Conservation (phyloP, 495 filamentous ascomycete species). For the Tuber borchii region DNA sequence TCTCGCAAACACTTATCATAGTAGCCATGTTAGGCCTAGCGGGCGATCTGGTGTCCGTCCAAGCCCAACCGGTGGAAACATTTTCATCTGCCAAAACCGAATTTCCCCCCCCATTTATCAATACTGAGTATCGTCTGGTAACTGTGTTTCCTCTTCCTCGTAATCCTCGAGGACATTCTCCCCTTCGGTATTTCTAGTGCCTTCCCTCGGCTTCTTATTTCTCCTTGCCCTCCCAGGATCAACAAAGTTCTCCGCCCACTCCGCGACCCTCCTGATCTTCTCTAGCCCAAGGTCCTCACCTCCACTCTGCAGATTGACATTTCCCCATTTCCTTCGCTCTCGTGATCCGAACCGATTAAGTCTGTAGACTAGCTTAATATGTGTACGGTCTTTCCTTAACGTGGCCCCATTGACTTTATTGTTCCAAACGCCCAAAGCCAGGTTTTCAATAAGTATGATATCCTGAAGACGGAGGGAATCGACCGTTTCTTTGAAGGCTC, state of each 20-base stretch:
- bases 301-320: conserved; percentile 40
- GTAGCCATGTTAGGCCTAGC: background rate
- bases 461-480: conserved; percentile 32
- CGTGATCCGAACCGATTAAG: conserved; percentile 19
- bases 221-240: conserved; percentile 45
- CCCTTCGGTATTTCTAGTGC: background rate
- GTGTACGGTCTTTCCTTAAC: conserved; percentile 62
- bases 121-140: conserved; percentile 29
- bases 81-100: background rate
- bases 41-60: background rate
- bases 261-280: conserved; percentile 61
- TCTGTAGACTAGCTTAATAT: conserved; percentile 59
- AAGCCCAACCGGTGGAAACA: background rate
- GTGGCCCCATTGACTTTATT: conserved; percentile 34
- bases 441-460: conserved; percentile 36
- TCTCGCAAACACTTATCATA: background rate
- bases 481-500: conserved; percentile 26
- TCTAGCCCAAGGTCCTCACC: conserved; percentile 49
- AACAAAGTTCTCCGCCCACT: conserved; percentile 72
- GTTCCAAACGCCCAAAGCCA: conserved; percentile 33
- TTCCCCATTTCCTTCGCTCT: conserved; percentile 26
- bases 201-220: conserved; percentile 44
- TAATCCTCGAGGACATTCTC: conserved; percentile 5
- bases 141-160: conserved; percentile 41
- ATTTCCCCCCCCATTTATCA: background rate